Evolutionary conservation across 2,329 filamentous ascomycete genomes (phyloP), one percentile per base, ranked within the genome.

Genomic region (Penicillium sp.): DNA sequence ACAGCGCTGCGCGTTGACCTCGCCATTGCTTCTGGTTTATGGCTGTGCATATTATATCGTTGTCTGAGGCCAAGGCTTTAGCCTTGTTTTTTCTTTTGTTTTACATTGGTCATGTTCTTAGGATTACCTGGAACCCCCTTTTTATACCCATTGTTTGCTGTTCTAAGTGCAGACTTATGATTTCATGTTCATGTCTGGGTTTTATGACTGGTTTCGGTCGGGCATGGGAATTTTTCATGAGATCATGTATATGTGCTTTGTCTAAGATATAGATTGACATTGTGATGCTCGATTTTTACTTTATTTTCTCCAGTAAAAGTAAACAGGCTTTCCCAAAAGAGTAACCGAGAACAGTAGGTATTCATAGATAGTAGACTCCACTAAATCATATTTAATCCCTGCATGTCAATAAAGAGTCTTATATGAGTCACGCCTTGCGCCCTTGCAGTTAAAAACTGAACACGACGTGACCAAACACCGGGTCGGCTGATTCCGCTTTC

Each of bases 401-500:
- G n/a, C 37, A 21, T 39, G 6, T 19, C 35, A n/a, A 37, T 9
- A 19, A 37, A 19, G 6, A 19, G 26, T 26, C 16, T 13, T 21
- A 42, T 21, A 19, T 49, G 48, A 49, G 26, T 49, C 27, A 49
- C 24, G 31, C 31, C 48, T 49, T 49, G 48, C 48, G 21, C 22
- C n/a, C 9, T 13, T 19, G 24, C 24, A 39, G 35, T 42, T n/a
- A 27, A 52, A 42, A 22, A 16, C 6, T 35, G 29, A 42, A 42
- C 37, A 21, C 9, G 37, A 37, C 42, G 52, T 48, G 44, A 54
- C 31, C 43, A 39, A 26, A 26, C 26, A 6, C 26, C 8, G 6
- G 52, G 52, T 61, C 62, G 62, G 62, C 62, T 65, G 64, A 65
- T 64, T 54, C 58, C 60, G 60, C 55, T 44, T 53, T 46, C 52